Evolutionary conservation across 179 eudicot genomes (phyloP), one percentile per base, ranked within the genome.

Genomic region (Spinacia oleracea): DNA sequence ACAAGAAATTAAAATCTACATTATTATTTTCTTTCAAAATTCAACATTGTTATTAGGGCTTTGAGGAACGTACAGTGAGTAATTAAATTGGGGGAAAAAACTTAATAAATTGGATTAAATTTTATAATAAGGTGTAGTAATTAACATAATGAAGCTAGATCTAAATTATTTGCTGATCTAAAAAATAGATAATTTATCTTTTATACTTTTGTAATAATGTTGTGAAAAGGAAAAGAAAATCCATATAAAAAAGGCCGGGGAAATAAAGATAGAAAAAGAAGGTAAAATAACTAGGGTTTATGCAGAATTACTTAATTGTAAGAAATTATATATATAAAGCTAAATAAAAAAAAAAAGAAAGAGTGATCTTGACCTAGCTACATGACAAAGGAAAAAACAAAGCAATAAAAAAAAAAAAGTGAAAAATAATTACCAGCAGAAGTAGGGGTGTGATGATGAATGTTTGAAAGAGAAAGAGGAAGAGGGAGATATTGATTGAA

Each of bases 231-330:
- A 51, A 70, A 46, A 70, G 34, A 10, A 50, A 45, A 42, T 40
- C 18, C 32, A 29, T 27, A 23, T 8, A 69, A 58, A 43, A 20
- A 67, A 62, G n/a, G n/a, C n/a, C n/a, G n/a, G n/a, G n/a, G n/a
- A 35, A 42, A 51, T 43, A 60, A 76, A 74, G 81, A 23, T 45
- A 42, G 58, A 55, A 70, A 43, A 21, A 38, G 40, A 45, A 50
- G 53, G 82, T 83, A 73, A 83, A 83, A 83, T 77, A 77, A 80
- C 68, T 83, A 83, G 83, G 86, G 83, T 80, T 70, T 34, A 75
- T 73, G 46, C n/a, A 35, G 81, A 80, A 83, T 72, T 83, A 79
- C 23, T 27, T 23, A 29, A 51, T 35, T 50, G 23, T 46, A 31
- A 65, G 25, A 42, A 72, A 40, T 53, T 67, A 74, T 42, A 79